These are phyloP conservation scores for Halteria grandinella DNA, from an alignment of 73 alveolate genomes.

Conservation along the genomic window DNA sequence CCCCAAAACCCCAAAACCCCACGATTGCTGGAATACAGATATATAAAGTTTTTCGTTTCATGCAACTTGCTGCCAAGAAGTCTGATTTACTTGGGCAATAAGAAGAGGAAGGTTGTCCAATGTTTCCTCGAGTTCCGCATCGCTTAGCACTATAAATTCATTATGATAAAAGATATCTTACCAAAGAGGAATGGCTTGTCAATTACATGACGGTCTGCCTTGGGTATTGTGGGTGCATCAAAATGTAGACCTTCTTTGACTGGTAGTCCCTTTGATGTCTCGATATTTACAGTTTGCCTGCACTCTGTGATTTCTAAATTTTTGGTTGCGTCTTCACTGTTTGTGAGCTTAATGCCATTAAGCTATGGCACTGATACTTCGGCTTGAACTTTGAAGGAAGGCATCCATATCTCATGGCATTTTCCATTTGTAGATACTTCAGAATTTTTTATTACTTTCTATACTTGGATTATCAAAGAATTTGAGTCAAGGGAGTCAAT, in stretches of 20 bases:
- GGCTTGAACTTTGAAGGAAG: conserved; percentile 11
- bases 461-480: neutral
- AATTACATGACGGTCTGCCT: neutral
- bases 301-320: neutral
- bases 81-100: neutral
- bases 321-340: conserved; percentile 3
- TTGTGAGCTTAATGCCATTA: neutral
- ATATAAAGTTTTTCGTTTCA: too few relatives aligned
- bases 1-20: too few relatives aligned
- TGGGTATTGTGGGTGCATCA: neutral
- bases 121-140: conserved; percentile 37
- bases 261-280: conserved; percentile 18
- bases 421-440: conserved; percentile 10
- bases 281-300: neutral
- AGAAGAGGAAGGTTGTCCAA: conserved; percentile 26
- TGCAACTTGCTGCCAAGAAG: too few relatives aligned
- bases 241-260: conserved; percentile 31
- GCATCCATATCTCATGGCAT: conserved; percentile 19
- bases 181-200: conserved; percentile 37
- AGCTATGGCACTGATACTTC: neutral
- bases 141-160: conserved; percentile 31
- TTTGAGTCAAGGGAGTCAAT: too few relatives aligned
- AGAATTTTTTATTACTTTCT: conserved; percentile 5
- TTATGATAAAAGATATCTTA: conserved; percentile 2
- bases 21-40: too few relatives aligned